Base-by-base conservation (phyloP, 768 basidiomycete genomes). In the Tulasnella sp. region DNA sequence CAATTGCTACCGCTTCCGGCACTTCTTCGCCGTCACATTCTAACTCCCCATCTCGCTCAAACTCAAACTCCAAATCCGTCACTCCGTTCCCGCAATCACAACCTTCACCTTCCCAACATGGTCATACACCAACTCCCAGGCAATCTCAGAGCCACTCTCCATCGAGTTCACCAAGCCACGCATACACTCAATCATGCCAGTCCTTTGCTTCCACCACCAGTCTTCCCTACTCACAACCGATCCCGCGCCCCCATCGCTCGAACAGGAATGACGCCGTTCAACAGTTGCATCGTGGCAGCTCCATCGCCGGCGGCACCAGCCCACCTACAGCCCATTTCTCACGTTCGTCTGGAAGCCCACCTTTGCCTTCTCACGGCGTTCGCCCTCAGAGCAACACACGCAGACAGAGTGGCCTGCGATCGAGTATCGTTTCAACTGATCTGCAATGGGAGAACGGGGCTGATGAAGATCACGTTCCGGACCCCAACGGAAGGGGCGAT, bases 341-440 rank as follows among this genome's bases (percentile, higher is more conserved):
- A 19, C 21, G 51, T 9, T 34, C 51, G 7, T 52, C 51, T 19
- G 51, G 51, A 7, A 52, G 51, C 37, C 51, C 51, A 14, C 51
- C 51, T 31, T 19, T 52, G 11, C 37, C 51, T 6, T 34, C 51
- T 43, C n/a, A 37, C 35, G 31, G 54, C 54, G 27, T 29, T 25
- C 6, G 45, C 40, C 9, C n/a, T n/a, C 17, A 41, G 43, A 56
- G 40, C 32, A 37, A 34, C 17, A 36, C 32, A 6, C n/a, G 54
- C 11, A 25, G 54, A 31, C 41, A 42, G 14, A 56, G 54, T 17
- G 54, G 41, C 6, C 25, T 56, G 23, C 23, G 54, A 21, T 56
- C 54, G 6, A 57, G 54, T 19, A 57, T 57, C 45, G 54, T 57
- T 25, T 57, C 54, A 4, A 42, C n/a, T 11, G 54, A 57, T 7